Evolutionary conservation across 805 yeast species (phyloP).

Genomic region (Monosporozyma unispora): DNA sequence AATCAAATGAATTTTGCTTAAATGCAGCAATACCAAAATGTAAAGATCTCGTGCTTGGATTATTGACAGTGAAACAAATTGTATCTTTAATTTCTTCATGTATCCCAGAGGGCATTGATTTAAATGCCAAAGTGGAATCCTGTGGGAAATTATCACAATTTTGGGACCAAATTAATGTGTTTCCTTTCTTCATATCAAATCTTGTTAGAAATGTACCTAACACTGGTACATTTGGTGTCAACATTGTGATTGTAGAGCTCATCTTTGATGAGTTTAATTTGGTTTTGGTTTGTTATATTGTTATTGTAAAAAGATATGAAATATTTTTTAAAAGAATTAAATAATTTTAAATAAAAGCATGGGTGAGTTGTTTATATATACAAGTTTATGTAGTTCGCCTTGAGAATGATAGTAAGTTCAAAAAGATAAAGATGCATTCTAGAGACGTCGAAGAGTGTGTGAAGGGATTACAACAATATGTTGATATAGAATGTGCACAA

Average conservation of each 20-base stretch:
- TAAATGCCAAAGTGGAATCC: slow-evolving; percentile 42
- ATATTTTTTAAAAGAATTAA: no score
- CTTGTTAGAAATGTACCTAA: slow-evolving; percentile 22
- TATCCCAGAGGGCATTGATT: slow-evolving; percentile 61
- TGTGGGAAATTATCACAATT: slow-evolving; percentile 20
- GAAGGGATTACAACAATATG: slow-evolving; percentile 17
- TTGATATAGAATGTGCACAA: slow-evolving; percentile 23
- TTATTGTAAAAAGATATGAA: no score
- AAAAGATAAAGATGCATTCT: background rate
- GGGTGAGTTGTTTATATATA: no score
- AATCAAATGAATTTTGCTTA: slow-evolving; percentile 35
- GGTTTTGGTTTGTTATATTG: no score
- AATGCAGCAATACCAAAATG: slow-evolving; percentile 45
- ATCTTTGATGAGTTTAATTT: background rate
- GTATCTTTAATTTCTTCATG: slow-evolving; percentile 46
- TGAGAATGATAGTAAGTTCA: no score
- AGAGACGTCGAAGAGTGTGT: slow-evolving; percentile 16
- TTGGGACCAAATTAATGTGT: slow-evolving; percentile 21
- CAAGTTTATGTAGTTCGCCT: no score
- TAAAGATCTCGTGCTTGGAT: slow-evolving; percentile 10
- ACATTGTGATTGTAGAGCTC: background rate
- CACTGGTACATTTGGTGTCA: background rate
- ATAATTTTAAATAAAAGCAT: no score
- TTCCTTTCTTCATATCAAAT: slow-evolving; percentile 29
- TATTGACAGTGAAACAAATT: slow-evolving; percentile 40